These are phyloP conservation scores for Brettanomyces nanus DNA, from an alignment of 805 yeast genomes.

Conservation along the genomic window DNA sequence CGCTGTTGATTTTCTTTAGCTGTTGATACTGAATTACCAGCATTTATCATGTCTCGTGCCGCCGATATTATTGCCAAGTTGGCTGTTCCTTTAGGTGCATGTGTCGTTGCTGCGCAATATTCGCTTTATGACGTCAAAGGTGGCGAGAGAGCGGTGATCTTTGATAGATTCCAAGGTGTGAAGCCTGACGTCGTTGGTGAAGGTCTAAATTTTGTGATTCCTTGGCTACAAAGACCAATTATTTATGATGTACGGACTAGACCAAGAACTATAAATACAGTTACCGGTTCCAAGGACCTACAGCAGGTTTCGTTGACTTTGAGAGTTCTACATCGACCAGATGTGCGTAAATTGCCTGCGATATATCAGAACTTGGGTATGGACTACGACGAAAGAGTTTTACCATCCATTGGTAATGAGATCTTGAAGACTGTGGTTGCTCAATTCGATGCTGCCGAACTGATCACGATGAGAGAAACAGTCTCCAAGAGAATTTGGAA, in stretches of 20 bases:
- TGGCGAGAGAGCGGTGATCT: slow-evolving; percentile 91
- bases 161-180: slow-evolving; percentile 87
- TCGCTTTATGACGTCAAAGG: slow-evolving; percentile 94
- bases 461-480: slow-evolving; percentile 93
- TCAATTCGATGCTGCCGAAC: slow-evolving; percentile 96
- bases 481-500: slow-evolving; percentile 84
- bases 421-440: slow-evolving; percentile 96
- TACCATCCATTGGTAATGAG: slow-evolving; percentile 97
- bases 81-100: slow-evolving; percentile 66
- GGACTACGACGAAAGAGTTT: slow-evolving; percentile 94
- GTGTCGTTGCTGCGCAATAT: slow-evolving; percentile 64
- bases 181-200: slow-evolving; percentile 86
- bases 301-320: slow-evolving; percentile 92
- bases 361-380: slow-evolving; percentile 88
- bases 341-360: slow-evolving; percentile 67
- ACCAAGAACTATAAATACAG: slow-evolving; percentile 87
- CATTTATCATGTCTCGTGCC: slow-evolving; percentile 31
- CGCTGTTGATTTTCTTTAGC: too few species aligned
- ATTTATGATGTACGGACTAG: slow-evolving; percentile 90
- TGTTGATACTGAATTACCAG: too few species aligned
- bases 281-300: slow-evolving; percentile 94
- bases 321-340: slow-evolving; percentile 92
- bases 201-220: slow-evolving; percentile 91
- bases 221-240: slow-evolving; percentile 93
- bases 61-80: slow-evolving; percentile 36